These are phyloP conservation scores for Verticillium longisporum DNA, from an alignment of 2,329 filamentous ascomycete genomes.

Conservation along the genomic window DNA sequence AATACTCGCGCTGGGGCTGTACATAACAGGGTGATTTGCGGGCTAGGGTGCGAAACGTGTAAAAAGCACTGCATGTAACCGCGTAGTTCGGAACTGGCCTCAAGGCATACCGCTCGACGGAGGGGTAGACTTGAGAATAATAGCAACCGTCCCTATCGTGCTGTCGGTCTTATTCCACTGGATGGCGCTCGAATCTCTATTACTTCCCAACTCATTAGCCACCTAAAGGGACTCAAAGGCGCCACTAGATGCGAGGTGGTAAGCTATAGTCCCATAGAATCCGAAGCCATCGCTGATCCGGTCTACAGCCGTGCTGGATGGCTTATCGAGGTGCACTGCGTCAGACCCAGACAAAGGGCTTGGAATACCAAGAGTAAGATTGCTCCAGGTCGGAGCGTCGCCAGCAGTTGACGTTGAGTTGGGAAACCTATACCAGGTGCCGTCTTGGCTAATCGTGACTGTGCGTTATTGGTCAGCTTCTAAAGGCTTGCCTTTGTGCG, in stretches of 20 bases:
- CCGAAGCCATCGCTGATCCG: constrained; percentile 14
- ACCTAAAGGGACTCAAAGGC: constrained; percentile 15
- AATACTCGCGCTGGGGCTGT: too few species aligned
- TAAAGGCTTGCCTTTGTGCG: background rate
- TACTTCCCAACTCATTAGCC: constrained; percentile 10
- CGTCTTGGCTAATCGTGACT: constrained; percentile 9
- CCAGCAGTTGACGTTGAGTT: constrained; percentile 7
- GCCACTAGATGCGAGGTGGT: constrained; percentile 10
- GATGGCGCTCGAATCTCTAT: constrained; percentile 13
- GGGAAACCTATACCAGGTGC: constrained; percentile 12
- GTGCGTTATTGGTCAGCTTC: background rate
- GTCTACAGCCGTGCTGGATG: constrained; percentile 2
- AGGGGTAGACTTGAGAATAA: constrained; percentile 14
- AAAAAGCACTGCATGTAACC: too few species aligned
- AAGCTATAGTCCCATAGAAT: constrained; percentile 15
- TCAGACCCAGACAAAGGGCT: constrained; percentile 10
- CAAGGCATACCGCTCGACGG: constrained; percentile 6
- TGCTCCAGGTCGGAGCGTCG: constrained; percentile 13
- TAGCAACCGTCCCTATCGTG: constrained; percentile 5
- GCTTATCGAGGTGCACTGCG: constrained; percentile 12
- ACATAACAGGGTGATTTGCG: too few species aligned
- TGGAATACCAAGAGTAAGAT: constrained; percentile 17
- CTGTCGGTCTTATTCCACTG: constrained; percentile 16
- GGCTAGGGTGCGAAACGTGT: too few species aligned
- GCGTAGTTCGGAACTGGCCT: background rate